phyloP scores from a whole-genome alignment of 2,329 filamentous ascomycete genomes.

The Hypoxylon sp. region DNA sequence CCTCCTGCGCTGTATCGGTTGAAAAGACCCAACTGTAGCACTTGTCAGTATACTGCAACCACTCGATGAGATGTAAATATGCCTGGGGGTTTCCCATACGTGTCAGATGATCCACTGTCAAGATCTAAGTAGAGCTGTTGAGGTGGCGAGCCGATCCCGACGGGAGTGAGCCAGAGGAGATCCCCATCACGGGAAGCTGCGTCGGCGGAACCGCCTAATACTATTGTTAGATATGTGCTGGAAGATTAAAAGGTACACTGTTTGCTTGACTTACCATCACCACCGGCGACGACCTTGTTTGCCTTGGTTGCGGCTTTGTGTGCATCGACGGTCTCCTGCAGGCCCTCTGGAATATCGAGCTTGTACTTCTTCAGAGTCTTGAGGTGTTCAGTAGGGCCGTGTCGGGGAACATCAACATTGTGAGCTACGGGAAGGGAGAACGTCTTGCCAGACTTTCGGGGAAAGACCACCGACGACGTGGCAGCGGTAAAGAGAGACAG shows the following conservation, averaged over 20 bases:
- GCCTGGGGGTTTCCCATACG: constrained; percentile 67
- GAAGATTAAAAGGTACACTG: not conserved
- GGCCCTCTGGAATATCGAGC: constrained; percentile 50
- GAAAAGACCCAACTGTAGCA: constrained; percentile 68
- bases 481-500: constrained; percentile 41
- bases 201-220: constrained; percentile 54
- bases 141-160: constrained; percentile 64
- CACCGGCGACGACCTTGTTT: constrained; percentile 38
- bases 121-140: constrained; percentile 65
- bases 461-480: constrained; percentile 34
- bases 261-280: constrained; percentile 32
- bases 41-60: constrained; percentile 22
- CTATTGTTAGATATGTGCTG: constrained; percentile 35
- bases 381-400: constrained; percentile 53
- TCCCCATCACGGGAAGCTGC: constrained; percentile 60
- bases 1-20: constrained; percentile 61
- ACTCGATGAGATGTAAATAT: constrained; percentile 14
- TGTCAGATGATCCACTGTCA: constrained; percentile 69
- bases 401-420: constrained; percentile 45
- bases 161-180: constrained; percentile 61
- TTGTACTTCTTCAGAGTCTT: constrained; percentile 55
- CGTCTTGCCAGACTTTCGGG: constrained; percentile 38
- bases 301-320: constrained; percentile 36
- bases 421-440: constrained; percentile 50
- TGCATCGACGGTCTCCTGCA: constrained; percentile 50